Percentiles rank a stretch among this genome's conserved stretches.
These are phyloP conservation scores for Haplosporangium sp. DNA, from an alignment of 371 early-diverging fungal species.

Conservation along the genomic window DNA sequence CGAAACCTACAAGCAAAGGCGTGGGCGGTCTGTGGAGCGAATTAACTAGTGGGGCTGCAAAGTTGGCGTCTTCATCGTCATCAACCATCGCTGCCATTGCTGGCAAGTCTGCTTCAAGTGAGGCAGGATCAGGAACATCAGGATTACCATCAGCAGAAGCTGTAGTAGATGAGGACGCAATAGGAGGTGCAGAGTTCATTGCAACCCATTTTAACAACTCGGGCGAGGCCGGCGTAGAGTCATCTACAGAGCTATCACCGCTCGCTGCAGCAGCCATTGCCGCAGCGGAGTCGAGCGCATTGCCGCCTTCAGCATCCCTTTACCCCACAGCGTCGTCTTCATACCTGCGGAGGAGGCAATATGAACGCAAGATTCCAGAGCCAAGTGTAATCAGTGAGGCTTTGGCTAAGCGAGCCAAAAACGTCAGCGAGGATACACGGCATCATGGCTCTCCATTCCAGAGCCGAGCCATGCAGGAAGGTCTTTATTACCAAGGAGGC, in stretches of 20 bases:
- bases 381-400: constrained; percentile 83
- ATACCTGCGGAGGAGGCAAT: neutral
- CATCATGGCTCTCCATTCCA: constrained; percentile 88
- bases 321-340: constrained; percentile 40
- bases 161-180: neutral
- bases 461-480: constrained; percentile 81
- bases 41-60: constrained; percentile 39
- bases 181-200: constrained; percentile 4
- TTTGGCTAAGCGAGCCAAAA: constrained; percentile 79
- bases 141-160: neutral
- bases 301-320: constrained; percentile 23
- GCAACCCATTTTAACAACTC: constrained; percentile 2
- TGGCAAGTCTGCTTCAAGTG: constrained; percentile 19
- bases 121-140: constrained; percentile 7
- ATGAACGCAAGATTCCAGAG: constrained; percentile 59
- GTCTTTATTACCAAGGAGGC: constrained; percentile 78
- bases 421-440: constrained; percentile 83
- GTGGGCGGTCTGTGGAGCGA: constrained; percentile 47
- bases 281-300: constrained; percentile 31
- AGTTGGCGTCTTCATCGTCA: constrained; percentile 27
- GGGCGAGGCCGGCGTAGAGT: constrained; percentile 1
- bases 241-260: constrained; percentile 51
- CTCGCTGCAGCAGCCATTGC: constrained; percentile 45
- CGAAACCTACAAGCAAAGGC: constrained; percentile 60
- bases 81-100: constrained; percentile 47